Base-by-base conservation (phyloP, 805 yeast genomes). In the Cyberlindnera euphorbiiphila region DNA sequence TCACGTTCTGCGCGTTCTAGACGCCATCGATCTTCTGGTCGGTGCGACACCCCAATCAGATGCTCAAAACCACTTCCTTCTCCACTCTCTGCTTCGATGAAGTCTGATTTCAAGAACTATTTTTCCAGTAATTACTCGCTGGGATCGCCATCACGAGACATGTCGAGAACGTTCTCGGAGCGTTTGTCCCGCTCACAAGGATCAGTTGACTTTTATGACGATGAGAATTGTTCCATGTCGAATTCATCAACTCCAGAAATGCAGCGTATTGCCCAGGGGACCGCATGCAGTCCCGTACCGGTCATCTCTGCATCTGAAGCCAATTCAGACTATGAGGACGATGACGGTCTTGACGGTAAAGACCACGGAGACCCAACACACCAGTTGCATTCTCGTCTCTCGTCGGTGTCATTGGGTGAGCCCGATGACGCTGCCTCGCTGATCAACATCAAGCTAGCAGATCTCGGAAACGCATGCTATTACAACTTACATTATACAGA, bases 381-480 rank as follows among this genome's bases (percentile, higher is more conserved):
- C 11, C 24, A 16, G 12, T 26, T 37, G 4, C 14, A 31, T n/a
- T 34, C 42, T 6, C 28, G 40, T 9, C 22, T 42, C 2, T 36
- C 40, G 9, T 22, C 45, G 4, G 24, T 42, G 9, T 40, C 43
- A 11, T 12, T 37, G 4, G 43, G 32, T 7, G 49, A 40, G 11
- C 37, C 25, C 17, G 45, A 45, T 9, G 47, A 42, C 18, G 20
- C 39, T 12, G 29, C 40, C 9, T 34, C 42, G 4, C 24, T 46
- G 18, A 43, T 51, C 23, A 46, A 48, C 26, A 43, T 79, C 25
- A 80, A 80, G 47, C 71, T 80, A 26, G 85, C 85, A 3, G 86
- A 80, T 56, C 65, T 80, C 43, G 86, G 86, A 23, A 80, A 80
- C 54, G 82, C 85, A 4, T 78, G 85, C 57, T 78, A 80, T 76